phyloP scores from a whole-genome alignment of 176 grass and related monocot genomes.

The Rhipidocladum racemiflorum region DNA sequence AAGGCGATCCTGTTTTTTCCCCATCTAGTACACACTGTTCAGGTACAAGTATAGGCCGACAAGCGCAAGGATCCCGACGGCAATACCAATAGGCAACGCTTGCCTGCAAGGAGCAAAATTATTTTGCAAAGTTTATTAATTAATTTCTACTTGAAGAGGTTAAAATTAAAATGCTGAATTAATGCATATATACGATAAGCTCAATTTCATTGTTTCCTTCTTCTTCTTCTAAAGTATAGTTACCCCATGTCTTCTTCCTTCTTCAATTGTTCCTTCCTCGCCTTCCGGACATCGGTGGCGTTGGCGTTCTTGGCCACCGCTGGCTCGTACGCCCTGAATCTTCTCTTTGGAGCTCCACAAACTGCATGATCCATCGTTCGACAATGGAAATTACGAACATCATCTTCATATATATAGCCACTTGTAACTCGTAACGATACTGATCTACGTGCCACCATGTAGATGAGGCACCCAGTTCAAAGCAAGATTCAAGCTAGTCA shows the following conservation, averaged over 20 bases:
- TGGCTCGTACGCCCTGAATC: constrained; percentile 69
- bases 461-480: not conserved
- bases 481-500: not conserved
- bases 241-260: constrained; percentile 74
- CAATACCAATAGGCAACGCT: constrained; percentile 69
- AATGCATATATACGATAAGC: not conserved
- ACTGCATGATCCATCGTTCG: constrained; percentile 36
- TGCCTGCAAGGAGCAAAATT: constrained; percentile 37
- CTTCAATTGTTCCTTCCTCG: constrained; percentile 86
- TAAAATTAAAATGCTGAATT: not conserved
- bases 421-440: not conserved
- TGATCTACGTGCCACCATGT: not conserved
- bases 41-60: constrained; percentile 75
- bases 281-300: constrained; percentile 49
- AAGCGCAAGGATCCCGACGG: constrained; percentile 49
- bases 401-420: not conserved
- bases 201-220: not conserved
- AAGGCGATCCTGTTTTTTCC: not conserved
- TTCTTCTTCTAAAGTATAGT: not conserved
- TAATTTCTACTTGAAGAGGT: not conserved
- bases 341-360: constrained; percentile 88
- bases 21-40: constrained; percentile 59
- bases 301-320: constrained; percentile 64
- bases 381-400: not conserved
- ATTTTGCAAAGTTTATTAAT: not conserved